Conservation (phyloP, 208 protist genomes). For the Leishmania braziliensis region DNA sequence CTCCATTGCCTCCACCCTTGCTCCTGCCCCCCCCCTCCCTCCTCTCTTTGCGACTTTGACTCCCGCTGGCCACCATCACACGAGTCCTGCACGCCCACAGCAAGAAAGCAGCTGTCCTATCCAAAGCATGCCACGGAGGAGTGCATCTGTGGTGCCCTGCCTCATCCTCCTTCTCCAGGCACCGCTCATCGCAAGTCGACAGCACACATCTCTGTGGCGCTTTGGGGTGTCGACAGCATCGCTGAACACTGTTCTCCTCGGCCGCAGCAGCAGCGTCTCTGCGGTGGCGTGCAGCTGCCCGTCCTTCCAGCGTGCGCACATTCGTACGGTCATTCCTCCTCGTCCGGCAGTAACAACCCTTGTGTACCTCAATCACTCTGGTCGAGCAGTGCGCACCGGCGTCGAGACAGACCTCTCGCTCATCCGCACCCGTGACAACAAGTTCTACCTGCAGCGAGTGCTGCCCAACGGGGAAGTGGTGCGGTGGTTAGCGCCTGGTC, state of each 20-base stretch:
- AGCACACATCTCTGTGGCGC: not conserved
- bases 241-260: not conserved
- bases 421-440: slow-evolving; percentile 88
- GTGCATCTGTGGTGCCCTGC: not conserved
- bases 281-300: not conserved
- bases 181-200: not conserved
- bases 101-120: slow-evolving; percentile 2
- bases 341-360: slow-evolving; percentile 83
- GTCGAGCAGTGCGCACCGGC: slow-evolving; percentile 56
- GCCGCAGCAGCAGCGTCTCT: slow-evolving; percentile 3
- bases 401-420: slow-evolving; percentile 78
- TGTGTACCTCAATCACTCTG: slow-evolving; percentile 75
- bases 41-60: no score
- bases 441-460: slow-evolving; percentile 91
- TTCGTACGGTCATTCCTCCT: slow-evolving; percentile 85
- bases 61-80: not conserved
- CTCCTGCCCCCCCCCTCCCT: not conserved
- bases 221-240: slow-evolving; percentile 1
- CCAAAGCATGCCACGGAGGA: not conserved
- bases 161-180: not conserved
- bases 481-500: slow-evolving; percentile 78
- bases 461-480: slow-evolving; percentile 78
- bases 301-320: slow-evolving; percentile 23
- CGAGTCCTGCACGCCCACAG: not conserved
- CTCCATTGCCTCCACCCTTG: not conserved